Conservation (phyloP, 352 stramenopile genomes). For the Pythium aristosporum region DNA sequence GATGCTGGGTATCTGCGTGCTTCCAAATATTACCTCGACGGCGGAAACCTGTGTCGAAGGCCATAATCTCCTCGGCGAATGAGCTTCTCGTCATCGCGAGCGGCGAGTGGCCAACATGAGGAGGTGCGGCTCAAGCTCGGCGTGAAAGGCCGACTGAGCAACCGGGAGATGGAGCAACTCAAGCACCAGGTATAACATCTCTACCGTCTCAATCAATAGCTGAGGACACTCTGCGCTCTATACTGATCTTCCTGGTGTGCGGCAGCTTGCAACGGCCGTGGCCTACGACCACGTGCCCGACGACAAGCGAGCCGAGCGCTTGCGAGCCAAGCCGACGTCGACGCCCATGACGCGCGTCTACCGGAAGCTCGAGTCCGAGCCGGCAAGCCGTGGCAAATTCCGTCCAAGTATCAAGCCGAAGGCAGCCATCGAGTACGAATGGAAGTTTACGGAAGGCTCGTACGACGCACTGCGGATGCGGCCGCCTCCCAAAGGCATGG, state of each 20-base stretch:
- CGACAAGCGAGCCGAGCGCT: conserved; percentile 23
- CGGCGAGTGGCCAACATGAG: background rate
- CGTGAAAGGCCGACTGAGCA: conserved; percentile 53
- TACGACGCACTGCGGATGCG: conserved; percentile 39
- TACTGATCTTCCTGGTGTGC: background rate
- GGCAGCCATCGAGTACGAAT: conserved; percentile 64
- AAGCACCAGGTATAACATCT: conserved; percentile 33
- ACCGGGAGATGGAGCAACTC: conserved; percentile 72
- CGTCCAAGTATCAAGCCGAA: conserved; percentile 52
- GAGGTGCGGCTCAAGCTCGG: conserved; percentile 28
- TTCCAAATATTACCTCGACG: no score
- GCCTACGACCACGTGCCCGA: conserved; percentile 56
- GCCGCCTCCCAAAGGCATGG: conserved; percentile 45
- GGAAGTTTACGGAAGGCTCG: conserved; percentile 34
- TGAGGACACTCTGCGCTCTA: background rate
- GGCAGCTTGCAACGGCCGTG: conserved; percentile 50
- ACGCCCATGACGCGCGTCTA: conserved; percentile 71
- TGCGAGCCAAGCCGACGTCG: conserved; percentile 7
- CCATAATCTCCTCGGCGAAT: background rate
- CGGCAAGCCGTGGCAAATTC: conserved; percentile 9
- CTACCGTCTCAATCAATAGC: background rate
- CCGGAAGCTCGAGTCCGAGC: conserved; percentile 28
- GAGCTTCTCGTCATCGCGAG: background rate
- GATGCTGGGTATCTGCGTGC: no score
- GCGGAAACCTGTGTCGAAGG: no score